These are phyloP conservation scores for Simmondsia chinensis DNA, from an alignment of 148 eudicot species.

Conservation along the genomic window DNA sequence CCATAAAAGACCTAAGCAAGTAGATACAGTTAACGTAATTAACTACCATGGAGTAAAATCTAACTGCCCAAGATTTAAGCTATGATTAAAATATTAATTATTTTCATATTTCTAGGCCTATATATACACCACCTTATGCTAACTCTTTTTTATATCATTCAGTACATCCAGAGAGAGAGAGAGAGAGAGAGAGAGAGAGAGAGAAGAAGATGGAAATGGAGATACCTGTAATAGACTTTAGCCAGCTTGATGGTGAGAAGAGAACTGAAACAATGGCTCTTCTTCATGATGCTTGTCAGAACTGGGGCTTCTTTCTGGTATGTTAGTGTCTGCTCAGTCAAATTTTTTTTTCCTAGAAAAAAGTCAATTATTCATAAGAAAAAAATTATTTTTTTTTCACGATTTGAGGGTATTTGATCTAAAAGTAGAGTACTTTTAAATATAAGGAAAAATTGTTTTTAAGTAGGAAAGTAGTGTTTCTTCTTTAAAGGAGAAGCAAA, in stretches of 20 bases:
- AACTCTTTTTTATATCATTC: not conserved
- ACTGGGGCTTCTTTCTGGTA: conserved; percentile 83
- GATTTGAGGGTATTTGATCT: too few relatives aligned
- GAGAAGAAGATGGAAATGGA: conserved; percentile 28
- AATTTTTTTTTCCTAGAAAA: too few relatives aligned
- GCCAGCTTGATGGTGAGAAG: conserved; percentile 51
- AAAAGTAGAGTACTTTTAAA: too few relatives aligned
- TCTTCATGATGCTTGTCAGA: conserved; percentile 72
- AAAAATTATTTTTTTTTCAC: too few relatives aligned
- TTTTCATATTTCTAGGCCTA: not conserved
- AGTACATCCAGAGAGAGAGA: not conserved
- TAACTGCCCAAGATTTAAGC: conserved; percentile 7
- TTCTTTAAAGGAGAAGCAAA: too few relatives aligned
- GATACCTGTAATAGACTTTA: conserved; percentile 68
- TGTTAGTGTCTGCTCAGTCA: too few relatives aligned
- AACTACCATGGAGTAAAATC: conserved; percentile 2
- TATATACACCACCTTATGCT: not conserved
- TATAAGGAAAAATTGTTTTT: too few relatives aligned
- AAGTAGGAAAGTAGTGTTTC: too few relatives aligned
- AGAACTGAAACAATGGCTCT: conserved; percentile 59
- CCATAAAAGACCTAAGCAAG: too few relatives aligned
- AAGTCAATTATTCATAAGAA: too few relatives aligned
- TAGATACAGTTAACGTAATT: too few relatives aligned
- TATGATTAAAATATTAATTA: not conserved
- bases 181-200: not conserved